phyloP scores from a whole-genome alignment of 495 filamentous ascomycete species.

The Xylaria curta region DNA sequence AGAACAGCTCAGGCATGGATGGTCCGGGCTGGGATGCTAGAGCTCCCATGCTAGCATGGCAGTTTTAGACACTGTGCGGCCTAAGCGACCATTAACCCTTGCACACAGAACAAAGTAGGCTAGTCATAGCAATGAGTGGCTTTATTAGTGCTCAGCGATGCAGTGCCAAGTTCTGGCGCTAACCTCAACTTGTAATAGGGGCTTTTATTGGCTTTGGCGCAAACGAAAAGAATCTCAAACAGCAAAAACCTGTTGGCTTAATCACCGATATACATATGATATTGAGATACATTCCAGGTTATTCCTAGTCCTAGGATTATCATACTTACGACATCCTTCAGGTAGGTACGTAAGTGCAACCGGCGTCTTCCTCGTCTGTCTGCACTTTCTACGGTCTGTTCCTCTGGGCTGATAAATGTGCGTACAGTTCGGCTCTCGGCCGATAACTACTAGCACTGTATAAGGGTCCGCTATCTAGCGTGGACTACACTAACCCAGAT shows the following conservation, averaged over 20 bases:
- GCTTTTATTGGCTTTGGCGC: constrained; percentile 1
- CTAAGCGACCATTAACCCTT: neutral
- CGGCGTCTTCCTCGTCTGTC: no score
- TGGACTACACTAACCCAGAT: neutral
- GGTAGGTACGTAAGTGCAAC: neutral
- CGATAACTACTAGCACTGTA: neutral
- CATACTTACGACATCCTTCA: neutral
- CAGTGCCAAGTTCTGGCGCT: constrained; percentile 19
- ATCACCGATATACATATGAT: neutral
- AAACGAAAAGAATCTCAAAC: constrained; percentile 7
- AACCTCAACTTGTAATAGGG: neutral
- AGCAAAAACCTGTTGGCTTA: neutral
- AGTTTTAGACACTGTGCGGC: neutral
- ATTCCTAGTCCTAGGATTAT: neutral
- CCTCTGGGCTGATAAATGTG: neutral
- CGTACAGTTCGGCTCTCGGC: neutral
- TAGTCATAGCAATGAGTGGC: neutral
- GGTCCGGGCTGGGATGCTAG: neutral
- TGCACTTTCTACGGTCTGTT: neutral
- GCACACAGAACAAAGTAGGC: neutral
- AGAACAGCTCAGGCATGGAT: constrained; percentile 12
- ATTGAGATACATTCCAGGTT: neutral
- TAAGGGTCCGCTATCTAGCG: neutral
- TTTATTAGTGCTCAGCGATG: constrained; percentile 13
- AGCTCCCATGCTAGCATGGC: constrained; percentile 4